Conservation (phyloP, 140 eudicot genomes). For the Anethum foeniculum region DNA sequence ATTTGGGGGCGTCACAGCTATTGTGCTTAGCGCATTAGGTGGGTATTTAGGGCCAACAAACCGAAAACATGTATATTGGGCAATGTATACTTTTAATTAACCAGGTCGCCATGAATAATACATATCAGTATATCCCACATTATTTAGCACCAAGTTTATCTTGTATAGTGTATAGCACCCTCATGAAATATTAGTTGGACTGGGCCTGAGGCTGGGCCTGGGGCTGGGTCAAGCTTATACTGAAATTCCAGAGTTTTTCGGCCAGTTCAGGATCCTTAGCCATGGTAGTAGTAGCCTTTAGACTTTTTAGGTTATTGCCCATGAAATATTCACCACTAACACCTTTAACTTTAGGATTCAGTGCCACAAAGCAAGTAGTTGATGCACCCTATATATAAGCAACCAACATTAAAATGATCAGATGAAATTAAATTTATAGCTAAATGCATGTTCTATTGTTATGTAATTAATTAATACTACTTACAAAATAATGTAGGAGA, state of each 20-base stretch:
- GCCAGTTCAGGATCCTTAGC: slow-evolving; percentile 41
- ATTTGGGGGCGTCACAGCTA: no score
- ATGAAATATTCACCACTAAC: slow-evolving; percentile 44
- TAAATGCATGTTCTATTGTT: neutral
- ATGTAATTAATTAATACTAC: neutral
- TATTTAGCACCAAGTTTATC: neutral
- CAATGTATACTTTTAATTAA: no score
- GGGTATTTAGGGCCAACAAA: no score
- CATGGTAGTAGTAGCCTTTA: slow-evolving; percentile 20
- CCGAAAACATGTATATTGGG: no score
- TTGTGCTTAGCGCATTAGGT: no score
- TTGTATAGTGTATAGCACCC: neutral
- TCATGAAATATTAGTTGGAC: slow-evolving; percentile 13
- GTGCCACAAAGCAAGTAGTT: slow-evolving; percentile 45
- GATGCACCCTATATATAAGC: slow-evolving; percentile 43
- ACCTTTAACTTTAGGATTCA: slow-evolving; percentile 47
- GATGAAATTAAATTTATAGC: neutral
- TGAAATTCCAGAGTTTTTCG: slow-evolving; percentile 50
- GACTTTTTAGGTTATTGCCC: slow-evolving; percentile 26
- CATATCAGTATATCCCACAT: neutral
- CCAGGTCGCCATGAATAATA: no score
- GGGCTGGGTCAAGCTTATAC: slow-evolving; percentile 25
- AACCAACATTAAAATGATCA: neutral
- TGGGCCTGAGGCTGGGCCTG: neutral
- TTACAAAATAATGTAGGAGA: neutral